Evolutionary conservation across 768 basidiomycete genomes (phyloP), one percentile per base, ranked within the genome.

Genomic region (Coprinellus micaceus): DNA sequence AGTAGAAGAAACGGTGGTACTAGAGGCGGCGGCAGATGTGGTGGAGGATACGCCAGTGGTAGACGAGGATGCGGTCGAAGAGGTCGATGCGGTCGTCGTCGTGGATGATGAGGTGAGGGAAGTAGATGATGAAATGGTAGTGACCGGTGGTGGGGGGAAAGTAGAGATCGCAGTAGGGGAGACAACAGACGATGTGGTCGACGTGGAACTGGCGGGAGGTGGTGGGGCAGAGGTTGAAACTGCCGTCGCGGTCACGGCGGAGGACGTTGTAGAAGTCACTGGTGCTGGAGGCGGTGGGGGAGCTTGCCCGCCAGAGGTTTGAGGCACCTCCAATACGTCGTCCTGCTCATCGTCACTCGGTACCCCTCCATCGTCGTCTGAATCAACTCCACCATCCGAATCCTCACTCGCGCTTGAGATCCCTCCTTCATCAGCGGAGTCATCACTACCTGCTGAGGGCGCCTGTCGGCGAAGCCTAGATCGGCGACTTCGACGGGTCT

Each of bases 21-120:
- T n/a, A n/a, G n/a, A n/a, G n/a, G n/a, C n/a, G n/a, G n/a, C 36
- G 36, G 36, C 17, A 61, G 77, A 70, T 60, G 77, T 36, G 33
- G 39, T 22, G 29, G 29, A 29, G 45, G 40, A 52, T 55, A 56
- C 37, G 41, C 19, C 37, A 15, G 47, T 29, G 50, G 13, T 40
- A 28, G n/a, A 43, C 21, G n/a, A n/a, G n/a, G n/a, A n/a, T n/a
- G n/a, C n/a, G n/a, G n/a, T n/a, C n/a, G n/a, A n/a, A n/a, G n/a
- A n/a, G n/a, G n/a, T n/a, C n/a, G n/a, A 36, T 41, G 26, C 47
- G 46, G 39, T 36, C 4, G 13, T 22, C 39, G 36, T 37, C 10
- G 36, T 37, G 36, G 36, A 37, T 37, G 36, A 9, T 37, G 36
- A 10, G 36, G 36, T 9, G 36, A 17, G 9, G 36, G 36, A 37